A percentile compares a stretch with the other conserved stretches of the same genome.
Conservation (phyloP, 2,329 filamentous ascomycete species). For the Xylaria hypoxylon region DNA sequence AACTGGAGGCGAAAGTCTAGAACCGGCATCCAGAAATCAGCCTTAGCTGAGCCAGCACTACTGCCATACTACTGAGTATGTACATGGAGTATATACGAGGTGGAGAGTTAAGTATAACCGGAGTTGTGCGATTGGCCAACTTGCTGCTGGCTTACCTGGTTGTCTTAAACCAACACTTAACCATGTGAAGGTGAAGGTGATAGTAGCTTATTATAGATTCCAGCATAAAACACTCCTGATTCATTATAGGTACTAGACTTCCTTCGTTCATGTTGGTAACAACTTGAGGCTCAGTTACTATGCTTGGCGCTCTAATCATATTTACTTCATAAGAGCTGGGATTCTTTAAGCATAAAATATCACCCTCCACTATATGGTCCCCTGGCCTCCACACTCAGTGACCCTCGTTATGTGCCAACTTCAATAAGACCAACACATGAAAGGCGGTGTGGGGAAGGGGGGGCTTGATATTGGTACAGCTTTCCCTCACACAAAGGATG, state of each 20-base stretch:
- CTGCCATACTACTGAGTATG: no score
- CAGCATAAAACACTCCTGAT: not conserved
- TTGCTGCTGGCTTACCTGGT: not conserved
- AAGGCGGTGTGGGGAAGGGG: no score
- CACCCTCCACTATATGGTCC: not conserved
- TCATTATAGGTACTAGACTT: no score
- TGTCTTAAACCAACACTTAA: no score
- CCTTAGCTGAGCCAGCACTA: conserved; percentile 1
- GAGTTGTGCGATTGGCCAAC: not conserved
- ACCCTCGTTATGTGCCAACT: not conserved
- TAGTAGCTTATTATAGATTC: not conserved
- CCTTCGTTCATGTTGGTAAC: not conserved
- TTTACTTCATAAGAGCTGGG: not conserved
- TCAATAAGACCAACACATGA: no score
- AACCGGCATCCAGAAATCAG: not conserved
- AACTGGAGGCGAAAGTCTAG: not conserved
- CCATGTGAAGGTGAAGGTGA: no score
- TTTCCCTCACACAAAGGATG: not conserved
- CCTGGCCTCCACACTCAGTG: no score
- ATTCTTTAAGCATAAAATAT: not conserved
- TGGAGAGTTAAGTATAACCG: no score
- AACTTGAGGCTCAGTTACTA: not conserved
- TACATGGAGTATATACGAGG: no score
- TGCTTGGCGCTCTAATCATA: not conserved
- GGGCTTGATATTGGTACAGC: not conserved